Percentiles rank a stretch among this genome's conserved stretches.
These are phyloP conservation scores for Pythium sukuiense DNA, from an alignment of 352 stramenopile species.

Conservation along the genomic window DNA sequence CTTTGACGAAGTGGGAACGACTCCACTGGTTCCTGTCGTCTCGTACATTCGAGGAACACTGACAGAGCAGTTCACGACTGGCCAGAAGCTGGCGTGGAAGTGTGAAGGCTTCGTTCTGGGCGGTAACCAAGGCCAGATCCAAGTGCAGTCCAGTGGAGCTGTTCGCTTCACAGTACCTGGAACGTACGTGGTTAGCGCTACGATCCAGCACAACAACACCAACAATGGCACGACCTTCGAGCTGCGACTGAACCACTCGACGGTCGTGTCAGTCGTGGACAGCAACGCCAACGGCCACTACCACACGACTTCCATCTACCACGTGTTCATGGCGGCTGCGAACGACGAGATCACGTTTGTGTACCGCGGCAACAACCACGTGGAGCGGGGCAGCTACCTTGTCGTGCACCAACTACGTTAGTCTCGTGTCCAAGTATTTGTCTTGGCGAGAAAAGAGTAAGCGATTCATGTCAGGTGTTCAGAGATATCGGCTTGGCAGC, in stretches of 20 bases:
- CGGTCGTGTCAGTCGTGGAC: constrained; percentile 5
- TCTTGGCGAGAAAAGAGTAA: no score
- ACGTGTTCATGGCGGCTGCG: neutral
- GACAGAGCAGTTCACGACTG: neutral
- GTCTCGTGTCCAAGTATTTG: neutral
- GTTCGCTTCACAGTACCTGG: constrained; percentile 6
- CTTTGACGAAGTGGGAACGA: neutral
- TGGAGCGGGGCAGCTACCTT: constrained; percentile 5
- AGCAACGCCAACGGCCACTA: constrained; percentile 8
- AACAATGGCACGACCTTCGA: constrained; percentile 15
- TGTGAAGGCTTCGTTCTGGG: neutral
- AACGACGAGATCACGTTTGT: constrained; percentile 6
- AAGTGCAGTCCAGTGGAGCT: neutral
- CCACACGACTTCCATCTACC: constrained; percentile 10
- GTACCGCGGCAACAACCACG: constrained; percentile 19
- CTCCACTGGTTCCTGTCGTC: neutral
- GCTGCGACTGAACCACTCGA: constrained; percentile 6
- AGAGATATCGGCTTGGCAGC: no score
- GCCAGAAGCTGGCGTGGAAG: constrained; percentile 11
- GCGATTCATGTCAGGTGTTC: no score
- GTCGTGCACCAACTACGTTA: constrained; percentile 12
- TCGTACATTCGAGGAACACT: neutral
- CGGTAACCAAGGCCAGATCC: neutral
- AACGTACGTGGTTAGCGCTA: constrained; percentile 10
- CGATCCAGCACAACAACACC: constrained; percentile 8